Percentiles rank a stretch among this genome's conserved stretches.
Conservation (phyloP, 495 filamentous ascomycete genomes). For the Aspergillus leporis region DNA sequence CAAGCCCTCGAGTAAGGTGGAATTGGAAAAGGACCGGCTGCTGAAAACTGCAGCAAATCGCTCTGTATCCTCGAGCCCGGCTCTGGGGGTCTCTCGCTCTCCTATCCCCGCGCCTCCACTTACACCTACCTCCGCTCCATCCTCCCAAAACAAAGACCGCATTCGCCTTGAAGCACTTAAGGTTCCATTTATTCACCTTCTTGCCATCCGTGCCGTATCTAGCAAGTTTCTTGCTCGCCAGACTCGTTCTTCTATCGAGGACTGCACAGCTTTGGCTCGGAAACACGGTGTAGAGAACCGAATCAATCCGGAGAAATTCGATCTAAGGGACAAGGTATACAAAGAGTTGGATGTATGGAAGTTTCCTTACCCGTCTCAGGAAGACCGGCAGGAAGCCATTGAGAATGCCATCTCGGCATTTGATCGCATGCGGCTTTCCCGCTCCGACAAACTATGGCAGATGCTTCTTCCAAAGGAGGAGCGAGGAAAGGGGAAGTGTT, state of each 20-base stretch:
- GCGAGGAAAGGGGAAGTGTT: conserved; percentile 74
- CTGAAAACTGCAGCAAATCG: conserved; percentile 48
- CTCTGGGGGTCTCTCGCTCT: conserved; percentile 51
- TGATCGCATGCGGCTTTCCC: conserved; percentile 73
- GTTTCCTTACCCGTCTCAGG: conserved; percentile 65
- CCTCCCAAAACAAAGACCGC: conserved; percentile 53
- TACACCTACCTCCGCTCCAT: conserved; percentile 49
- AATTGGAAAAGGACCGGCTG: conserved; percentile 48
- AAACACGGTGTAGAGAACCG: conserved; percentile 60
- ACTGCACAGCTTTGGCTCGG: conserved; percentile 56
- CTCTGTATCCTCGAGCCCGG: conserved; percentile 66
- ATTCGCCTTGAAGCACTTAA: conserved; percentile 54
- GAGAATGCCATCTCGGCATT: conserved; percentile 81
- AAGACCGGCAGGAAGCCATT: conserved; percentile 76
- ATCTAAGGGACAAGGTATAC: conserved; percentile 68
- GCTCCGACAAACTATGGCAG: conserved; percentile 78
- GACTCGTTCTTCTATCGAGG: conserved; percentile 55
- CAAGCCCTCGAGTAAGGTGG: conserved; percentile 36
- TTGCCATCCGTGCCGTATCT: conserved; percentile 63
- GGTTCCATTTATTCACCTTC: conserved; percentile 68
- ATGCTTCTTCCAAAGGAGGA: conserved; percentile 71
- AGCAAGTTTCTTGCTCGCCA: conserved; percentile 57
- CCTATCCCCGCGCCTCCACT: conserved; percentile 37
- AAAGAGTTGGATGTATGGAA: conserved; percentile 83
- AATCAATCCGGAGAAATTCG: conserved; percentile 62